Conservation (phyloP, 129 eudicot genomes). For the sunflower (Helianthus annuus) region HanXRQr2.0-SUNRISE NC_035444.2:28572689-28573188, state of each 20-base stretch:
- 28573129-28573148: background rate
- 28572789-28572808: no score
- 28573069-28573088: background rate
- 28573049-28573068: background rate
- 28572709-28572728: no score
- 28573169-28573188: background rate
- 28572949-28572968: background rate
- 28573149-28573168: background rate
- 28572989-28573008: background rate
- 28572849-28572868: no score
- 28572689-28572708: no score
- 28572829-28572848: no score
- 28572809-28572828: no score
- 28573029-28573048: background rate
- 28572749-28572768: no score
- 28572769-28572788: no score
- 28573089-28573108: background rate
- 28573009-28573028: background rate
- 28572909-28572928: background rate
- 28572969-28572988: background rate
- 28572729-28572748: no score
- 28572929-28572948: background rate
- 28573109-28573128: constrained; percentile 1
- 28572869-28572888: no score
- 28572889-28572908: no score